Evolutionary conservation across 176 grass and related monocot genomes (phyloP).

Genomic region (Triticum aestivum): DNA sequence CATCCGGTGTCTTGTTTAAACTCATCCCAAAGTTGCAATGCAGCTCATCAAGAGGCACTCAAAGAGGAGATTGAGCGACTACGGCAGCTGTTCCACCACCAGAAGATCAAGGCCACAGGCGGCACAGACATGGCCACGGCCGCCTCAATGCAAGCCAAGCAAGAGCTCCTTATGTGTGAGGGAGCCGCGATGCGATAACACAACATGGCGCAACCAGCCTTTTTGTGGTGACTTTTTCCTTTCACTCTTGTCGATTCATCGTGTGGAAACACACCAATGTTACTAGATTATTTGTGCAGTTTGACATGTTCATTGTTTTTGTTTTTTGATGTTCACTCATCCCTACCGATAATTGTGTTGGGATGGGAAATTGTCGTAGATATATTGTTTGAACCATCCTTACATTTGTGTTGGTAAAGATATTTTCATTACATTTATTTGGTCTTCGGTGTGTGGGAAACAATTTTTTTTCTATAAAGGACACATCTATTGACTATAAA

Average conservation of each 20-base stretch:
- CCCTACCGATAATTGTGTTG: slow-evolving; percentile 23
- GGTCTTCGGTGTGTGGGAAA: not conserved
- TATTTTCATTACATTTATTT: not conserved
- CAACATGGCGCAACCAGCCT: not conserved
- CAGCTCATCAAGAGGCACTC: slow-evolving; percentile 92
- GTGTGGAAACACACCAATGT: slow-evolving; percentile 21
- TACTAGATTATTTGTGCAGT: slow-evolving; percentile 42
- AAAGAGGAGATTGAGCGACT: slow-evolving; percentile 85
- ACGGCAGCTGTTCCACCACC: slow-evolving; percentile 75
- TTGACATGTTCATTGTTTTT: not conserved
- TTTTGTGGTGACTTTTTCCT: not conserved
- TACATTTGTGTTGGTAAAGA: slow-evolving; percentile 34
- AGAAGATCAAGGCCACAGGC: slow-evolving; percentile 67
- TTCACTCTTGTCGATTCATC: not conserved
- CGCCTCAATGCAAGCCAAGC: slow-evolving; percentile 54
- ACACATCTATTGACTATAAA: no score
- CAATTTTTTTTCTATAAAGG: no score
- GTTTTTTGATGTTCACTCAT: slow-evolving; percentile 18
- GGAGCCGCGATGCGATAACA: slow-evolving; percentile 46
- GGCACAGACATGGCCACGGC: slow-evolving; percentile 35
- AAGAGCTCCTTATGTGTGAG: slow-evolving; percentile 44
- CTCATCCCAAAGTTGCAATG: not conserved
- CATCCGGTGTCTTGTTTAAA: not conserved
- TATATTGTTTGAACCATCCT: slow-evolving; percentile 27
- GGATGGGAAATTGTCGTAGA: slow-evolving; percentile 17